These are phyloP conservation scores for Cyberlindnera samutprakarnensis DNA, from an alignment of 805 yeast genomes.

Conservation along the genomic window DNA sequence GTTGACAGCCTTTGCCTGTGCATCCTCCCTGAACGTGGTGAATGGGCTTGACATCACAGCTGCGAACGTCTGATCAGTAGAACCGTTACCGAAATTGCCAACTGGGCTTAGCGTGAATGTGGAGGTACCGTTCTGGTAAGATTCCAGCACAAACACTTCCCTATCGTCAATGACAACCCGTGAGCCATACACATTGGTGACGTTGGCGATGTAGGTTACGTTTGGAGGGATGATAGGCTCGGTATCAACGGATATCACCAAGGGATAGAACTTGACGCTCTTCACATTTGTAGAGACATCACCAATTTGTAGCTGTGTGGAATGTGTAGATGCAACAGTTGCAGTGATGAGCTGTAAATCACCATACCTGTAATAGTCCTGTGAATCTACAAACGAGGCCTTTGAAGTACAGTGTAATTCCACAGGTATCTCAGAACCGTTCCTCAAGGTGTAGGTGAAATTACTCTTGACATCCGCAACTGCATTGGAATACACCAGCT, in stretches of 20 bases:
- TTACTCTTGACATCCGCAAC: slow-evolving; percentile 11
- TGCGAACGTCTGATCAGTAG: slow-evolving; percentile 22
- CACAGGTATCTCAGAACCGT: slow-evolving; percentile 18
- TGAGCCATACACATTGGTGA: slow-evolving; percentile 18
- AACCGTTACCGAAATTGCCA: slow-evolving; percentile 42
- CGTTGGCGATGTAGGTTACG: slow-evolving; percentile 12
- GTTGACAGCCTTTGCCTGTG: slow-evolving; percentile 28
- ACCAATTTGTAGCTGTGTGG: slow-evolving; percentile 9
- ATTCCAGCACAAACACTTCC: slow-evolving; percentile 16
- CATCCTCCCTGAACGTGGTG: slow-evolving; percentile 21
- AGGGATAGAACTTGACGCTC: slow-evolving; percentile 14
- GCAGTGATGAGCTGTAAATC: slow-evolving; percentile 26
- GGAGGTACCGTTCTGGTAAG: slow-evolving; percentile 39
- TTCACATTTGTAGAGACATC: slow-evolving; percentile 2
- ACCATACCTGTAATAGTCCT: slow-evolving; percentile 32
- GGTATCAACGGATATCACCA: slow-evolving; percentile 7
- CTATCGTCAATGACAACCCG: slow-evolving; percentile 10
- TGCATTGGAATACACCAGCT: slow-evolving; percentile 15
- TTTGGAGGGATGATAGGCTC: slow-evolving; percentile 11
- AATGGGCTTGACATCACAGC: slow-evolving; percentile 19
- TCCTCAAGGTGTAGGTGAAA: slow-evolving; percentile 12
- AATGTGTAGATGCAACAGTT: slow-evolving; percentile 10
- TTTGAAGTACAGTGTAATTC: slow-evolving; percentile 15
- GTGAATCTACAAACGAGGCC: slow-evolving; percentile 31
- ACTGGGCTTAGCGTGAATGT: slow-evolving; percentile 32